Base-by-base conservation (phyloP, 129 eudicot species). In the Saposhnikovia divaricata region DNA sequence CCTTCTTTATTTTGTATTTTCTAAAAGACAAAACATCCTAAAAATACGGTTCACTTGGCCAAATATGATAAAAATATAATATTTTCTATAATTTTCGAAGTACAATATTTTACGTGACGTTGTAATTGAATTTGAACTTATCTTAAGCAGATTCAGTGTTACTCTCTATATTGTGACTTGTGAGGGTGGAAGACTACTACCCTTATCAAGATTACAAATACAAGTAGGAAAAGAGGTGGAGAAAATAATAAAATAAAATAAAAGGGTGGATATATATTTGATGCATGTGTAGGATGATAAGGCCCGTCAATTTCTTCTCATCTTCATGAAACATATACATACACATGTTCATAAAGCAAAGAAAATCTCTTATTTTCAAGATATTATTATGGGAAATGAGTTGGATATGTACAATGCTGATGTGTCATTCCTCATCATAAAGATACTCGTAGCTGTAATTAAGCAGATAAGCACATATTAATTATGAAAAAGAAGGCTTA, bases 181-280 rank as follows among this genome's bases (percentile, higher is more conserved):
- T 68, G 40, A 31, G 73, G 73, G 73, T 68, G 73, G 27, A 34
- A 16, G 75, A 71, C 75, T 68, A 71, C 75, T 68, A 34, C 13
- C 45, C 46, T 71, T 71, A 39, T 71, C 75, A 71, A 71, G 75
- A 71, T 71, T 71, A 19, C 47, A 71, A 18, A 71, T 38, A 18
- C 28, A 37, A 37, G 46, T 71, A 71, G 45, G 27, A 71, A 71
- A 39, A 37, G 45, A 71, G 75, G 75, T 19, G n/a, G 1, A 71
- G 13, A 71, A 34, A 70, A 70, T 2, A 12, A 31, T 28, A 68
- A 10, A 70, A 55, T 19, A 61, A 61, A 61, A 61, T 61, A 53
- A 61, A 59, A 27, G 14, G 66, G 12, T 59, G 66, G 46, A 71
- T 71, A 37, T 31, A 31, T 31, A 31, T 6, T 6, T 68, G 39